Conservation (phyloP, 75 land plant species). For the Picea glauca region DNA sequence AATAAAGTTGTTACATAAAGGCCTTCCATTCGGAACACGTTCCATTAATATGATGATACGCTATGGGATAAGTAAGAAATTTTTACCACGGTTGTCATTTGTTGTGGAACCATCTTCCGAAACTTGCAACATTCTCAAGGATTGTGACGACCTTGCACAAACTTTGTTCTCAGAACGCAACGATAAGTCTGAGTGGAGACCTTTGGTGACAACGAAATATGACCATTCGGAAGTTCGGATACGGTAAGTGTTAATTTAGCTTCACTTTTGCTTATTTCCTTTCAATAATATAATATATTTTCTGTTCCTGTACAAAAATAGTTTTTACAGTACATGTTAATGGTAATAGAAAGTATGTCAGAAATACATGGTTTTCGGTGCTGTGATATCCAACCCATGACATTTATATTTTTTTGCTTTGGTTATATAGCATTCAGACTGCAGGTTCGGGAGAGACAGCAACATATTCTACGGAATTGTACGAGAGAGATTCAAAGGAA, state of each 20-base stretch:
- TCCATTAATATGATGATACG: constrained; percentile 32
- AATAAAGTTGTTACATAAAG: constrained; percentile 29
- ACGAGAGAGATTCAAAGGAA: constrained; percentile 37
- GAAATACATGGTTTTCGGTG: neutral
- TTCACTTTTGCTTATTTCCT: neutral
- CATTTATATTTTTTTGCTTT: neutral
- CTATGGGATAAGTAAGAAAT: constrained; percentile 53
- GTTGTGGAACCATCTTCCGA: constrained; percentile 44
- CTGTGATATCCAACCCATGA: neutral
- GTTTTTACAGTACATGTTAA: neutral
- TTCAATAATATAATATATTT: neutral
- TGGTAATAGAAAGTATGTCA: neutral
- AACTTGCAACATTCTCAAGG: constrained; percentile 40
- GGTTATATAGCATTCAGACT: constrained; percentile 40
- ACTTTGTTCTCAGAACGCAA: constrained; percentile 24
- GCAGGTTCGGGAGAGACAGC: constrained; percentile 24
- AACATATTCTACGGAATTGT: constrained; percentile 35
- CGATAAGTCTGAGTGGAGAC: constrained; percentile 57
- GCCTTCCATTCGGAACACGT: constrained; percentile 26
- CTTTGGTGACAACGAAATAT: constrained; percentile 34
- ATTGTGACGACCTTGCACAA: constrained; percentile 34
- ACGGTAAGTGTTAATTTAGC: constrained; percentile 41
- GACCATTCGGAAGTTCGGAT: constrained; percentile 37
- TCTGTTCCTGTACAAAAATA: neutral
- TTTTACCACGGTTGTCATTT: constrained; percentile 44